A percentile compares a stretch with the other conserved stretches of the same genome.
phyloP scores from a whole-genome alignment of 306 rosid species.

The Cotoneaster glaucophyllus region DNA sequence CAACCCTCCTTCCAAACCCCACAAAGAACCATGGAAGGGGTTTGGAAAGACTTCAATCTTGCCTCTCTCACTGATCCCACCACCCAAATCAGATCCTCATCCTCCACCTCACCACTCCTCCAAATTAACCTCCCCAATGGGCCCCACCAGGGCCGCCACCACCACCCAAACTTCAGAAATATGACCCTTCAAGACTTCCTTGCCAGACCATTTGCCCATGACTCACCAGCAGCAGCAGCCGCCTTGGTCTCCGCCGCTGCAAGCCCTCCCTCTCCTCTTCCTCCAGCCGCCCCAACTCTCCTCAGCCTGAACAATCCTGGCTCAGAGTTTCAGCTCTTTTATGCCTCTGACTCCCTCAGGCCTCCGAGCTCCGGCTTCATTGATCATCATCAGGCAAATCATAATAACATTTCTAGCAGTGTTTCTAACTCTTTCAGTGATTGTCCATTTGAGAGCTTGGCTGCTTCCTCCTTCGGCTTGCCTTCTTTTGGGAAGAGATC shows the following conservation, averaged over 20 bases:
- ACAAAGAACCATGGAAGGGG: slow-evolving; percentile 53
- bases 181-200: slow-evolving; percentile 64
- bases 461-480: slow-evolving; percentile 15
- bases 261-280: neutral
- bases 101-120: neutral
- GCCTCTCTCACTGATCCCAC: slow-evolving; percentile 26
- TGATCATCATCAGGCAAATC: neutral
- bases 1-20: neutral
- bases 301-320: slow-evolving; percentile 35
- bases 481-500: slow-evolving; percentile 33
- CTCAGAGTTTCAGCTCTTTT: slow-evolving; percentile 19
- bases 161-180: slow-evolving; percentile 10
- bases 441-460: slow-evolving; percentile 18
- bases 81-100: neutral
- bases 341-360: slow-evolving; percentile 13
- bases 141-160: neutral
- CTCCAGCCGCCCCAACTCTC: slow-evolving; percentile 28
- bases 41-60: slow-evolving; percentile 64
- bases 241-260: slow-evolving; percentile 5
- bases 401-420: neutral
- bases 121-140: neutral
- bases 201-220: slow-evolving; percentile 29
- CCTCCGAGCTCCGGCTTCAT: neutral
- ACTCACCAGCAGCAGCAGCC: slow-evolving; percentile 8
- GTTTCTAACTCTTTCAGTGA: neutral